A percentile compares a stretch with the other conserved stretches of the same genome.
Evolutionary conservation across 805 yeast species (phyloP).

Genomic region (Saccharomycopsis olivae): DNA sequence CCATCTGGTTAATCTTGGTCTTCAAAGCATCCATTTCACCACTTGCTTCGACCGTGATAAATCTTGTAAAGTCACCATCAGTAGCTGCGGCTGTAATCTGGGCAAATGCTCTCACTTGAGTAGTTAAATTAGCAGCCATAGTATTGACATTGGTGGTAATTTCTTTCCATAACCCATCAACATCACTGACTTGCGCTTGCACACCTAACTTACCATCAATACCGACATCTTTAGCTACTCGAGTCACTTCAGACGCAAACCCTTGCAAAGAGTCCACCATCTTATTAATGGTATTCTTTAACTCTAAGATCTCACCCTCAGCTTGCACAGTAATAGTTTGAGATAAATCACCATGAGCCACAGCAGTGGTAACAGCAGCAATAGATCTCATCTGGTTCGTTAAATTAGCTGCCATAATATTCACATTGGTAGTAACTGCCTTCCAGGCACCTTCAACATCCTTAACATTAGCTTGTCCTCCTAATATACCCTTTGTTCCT

Average conservation of each 20-base stretch:
- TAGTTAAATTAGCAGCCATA: constrained; percentile 88
- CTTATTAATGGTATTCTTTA: constrained; percentile 78
- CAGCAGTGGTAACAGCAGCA: constrained; percentile 86
- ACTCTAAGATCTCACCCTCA: constrained; percentile 80
- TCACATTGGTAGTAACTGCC: constrained; percentile 72
- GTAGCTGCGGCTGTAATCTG: constrained; percentile 92
- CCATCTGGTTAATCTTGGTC: constrained; percentile 65
- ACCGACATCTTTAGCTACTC: constrained; percentile 90
- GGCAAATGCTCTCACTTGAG: constrained; percentile 89
- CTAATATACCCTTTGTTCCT: constrained; percentile 80
- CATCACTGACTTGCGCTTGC: constrained; percentile 84
- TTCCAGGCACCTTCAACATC: constrained; percentile 87
- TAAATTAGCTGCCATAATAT: constrained; percentile 78
- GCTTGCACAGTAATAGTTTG: constrained; percentile 85
- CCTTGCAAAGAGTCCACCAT: constrained; percentile 88
- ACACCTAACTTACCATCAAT: constrained; percentile 88
- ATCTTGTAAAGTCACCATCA: constrained; percentile 84
- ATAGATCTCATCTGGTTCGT: constrained; percentile 84
- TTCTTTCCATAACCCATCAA: constrained; percentile 87
- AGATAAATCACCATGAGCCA: constrained; percentile 79
- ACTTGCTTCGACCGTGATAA: constrained; percentile 82
- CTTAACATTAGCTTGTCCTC: constrained; percentile 78
- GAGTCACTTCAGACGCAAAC: constrained; percentile 79
- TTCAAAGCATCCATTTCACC: constrained; percentile 73
- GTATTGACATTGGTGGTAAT: constrained; percentile 86